phyloP scores from a whole-genome alignment of 1,284 basidiomycete species.

The Puccinia horiana region DNA sequence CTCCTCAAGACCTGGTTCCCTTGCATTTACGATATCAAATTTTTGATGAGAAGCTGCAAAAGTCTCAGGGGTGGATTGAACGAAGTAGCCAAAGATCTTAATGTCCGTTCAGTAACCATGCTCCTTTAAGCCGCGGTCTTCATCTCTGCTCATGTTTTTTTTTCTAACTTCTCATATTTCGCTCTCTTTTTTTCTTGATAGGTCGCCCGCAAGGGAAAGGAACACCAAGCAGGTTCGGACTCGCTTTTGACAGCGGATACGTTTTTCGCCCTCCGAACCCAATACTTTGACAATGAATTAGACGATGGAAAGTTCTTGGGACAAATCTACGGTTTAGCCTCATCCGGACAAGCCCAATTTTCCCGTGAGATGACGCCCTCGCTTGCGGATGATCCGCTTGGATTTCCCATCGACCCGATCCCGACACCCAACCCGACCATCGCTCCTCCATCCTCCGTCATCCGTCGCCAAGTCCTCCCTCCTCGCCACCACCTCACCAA shows the following conservation, averaged over 20 bases:
- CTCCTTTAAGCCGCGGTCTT: not conserved
- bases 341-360: slow-evolving; percentile 27
- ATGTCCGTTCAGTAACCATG: slow-evolving; percentile 6
- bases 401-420: slow-evolving; percentile 31
- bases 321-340: slow-evolving; percentile 45
- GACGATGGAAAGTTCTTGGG: slow-evolving; percentile 41
- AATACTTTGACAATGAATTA: slow-evolving; percentile 45
- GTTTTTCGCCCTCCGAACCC: slow-evolving; percentile 30
- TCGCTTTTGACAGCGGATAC: slow-evolving; percentile 40
- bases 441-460: not conserved
- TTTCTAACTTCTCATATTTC: not conserved
- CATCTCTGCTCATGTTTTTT: not conserved
- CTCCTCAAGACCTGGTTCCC: slow-evolving; percentile 92
- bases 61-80: slow-evolving; percentile 89
- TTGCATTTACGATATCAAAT: slow-evolving; percentile 95
- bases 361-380: slow-evolving; percentile 38
- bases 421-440: slow-evolving; percentile 19
- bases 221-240: slow-evolving; percentile 46
- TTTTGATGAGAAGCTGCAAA: slow-evolving; percentile 85
- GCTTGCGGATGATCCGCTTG: slow-evolving; percentile 37
- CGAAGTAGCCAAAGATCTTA: slow-evolving; percentile 88
- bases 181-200: not conserved
- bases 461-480: slow-evolving; percentile 20
- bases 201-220: slow-evolving; percentile 40
- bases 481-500: slow-evolving; percentile 33